These are phyloP conservation scores for Vitis rotundifolia DNA, from an alignment of 164 flowering plant species.

Conservation along the genomic window DNA sequence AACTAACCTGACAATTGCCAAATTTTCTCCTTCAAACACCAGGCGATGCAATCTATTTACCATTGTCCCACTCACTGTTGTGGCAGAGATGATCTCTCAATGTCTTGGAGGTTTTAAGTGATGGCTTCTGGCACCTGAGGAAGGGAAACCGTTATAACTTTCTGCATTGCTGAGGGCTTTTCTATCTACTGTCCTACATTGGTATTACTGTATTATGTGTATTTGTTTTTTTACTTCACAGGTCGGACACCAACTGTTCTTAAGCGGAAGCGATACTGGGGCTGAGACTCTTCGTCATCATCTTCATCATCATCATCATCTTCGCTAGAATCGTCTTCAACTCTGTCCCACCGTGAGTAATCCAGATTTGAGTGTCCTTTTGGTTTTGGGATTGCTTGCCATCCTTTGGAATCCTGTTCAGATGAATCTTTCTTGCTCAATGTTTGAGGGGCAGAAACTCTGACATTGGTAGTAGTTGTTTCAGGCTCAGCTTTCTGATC, in stretches of 20 bases:
- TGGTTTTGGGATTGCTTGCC: slow-evolving; percentile 89
- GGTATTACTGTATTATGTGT: neutral
- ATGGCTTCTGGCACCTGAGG: too few species aligned
- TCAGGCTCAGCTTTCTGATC: slow-evolving; percentile 12
- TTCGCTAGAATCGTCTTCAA: slow-evolving; percentile 82
- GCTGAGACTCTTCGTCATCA: slow-evolving; percentile 68
- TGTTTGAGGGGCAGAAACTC: slow-evolving; percentile 18
- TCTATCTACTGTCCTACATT: neutral
- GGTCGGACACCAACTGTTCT: slow-evolving; percentile 72
- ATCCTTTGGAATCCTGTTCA: slow-evolving; percentile 46
- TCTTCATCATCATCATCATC: slow-evolving; percentile 58
- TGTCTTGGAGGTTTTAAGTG: too few species aligned
- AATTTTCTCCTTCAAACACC: too few species aligned
- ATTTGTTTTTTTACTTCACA: slow-evolving; percentile 49
- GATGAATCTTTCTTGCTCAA: slow-evolving; percentile 22
- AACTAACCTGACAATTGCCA: too few species aligned
- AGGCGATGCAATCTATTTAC: too few species aligned
- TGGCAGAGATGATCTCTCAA: too few species aligned
- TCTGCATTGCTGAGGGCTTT: too few species aligned
- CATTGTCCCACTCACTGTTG: too few species aligned
- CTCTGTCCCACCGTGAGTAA: slow-evolving; percentile 90
- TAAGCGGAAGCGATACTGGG: slow-evolving; percentile 84
- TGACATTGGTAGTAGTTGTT: slow-evolving; percentile 7
- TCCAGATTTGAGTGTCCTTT: slow-evolving; percentile 86
- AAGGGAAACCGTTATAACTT: too few species aligned